Base-by-base conservation (phyloP, 305 asterid species). In the Fraxinus paxiana region DNA sequence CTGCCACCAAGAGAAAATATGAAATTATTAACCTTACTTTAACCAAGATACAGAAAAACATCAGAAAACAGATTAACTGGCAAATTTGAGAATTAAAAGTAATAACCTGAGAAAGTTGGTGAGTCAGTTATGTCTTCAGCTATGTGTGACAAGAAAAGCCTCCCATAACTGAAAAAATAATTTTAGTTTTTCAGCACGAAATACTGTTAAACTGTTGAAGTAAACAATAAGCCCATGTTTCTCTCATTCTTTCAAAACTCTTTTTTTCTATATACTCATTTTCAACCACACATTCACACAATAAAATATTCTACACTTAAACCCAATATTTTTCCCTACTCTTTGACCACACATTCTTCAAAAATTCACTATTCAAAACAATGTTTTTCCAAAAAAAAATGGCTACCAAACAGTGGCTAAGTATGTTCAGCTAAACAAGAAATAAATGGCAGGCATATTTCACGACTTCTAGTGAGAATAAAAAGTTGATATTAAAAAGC, bases 71-170 rank as follows among this genome's bases (percentile, higher is more conserved):
- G 78, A 73, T 37, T 18, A 75, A 72, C 65, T 59, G 80, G 81
- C 8, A 77, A 35, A 82, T 77, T 41, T 73, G 48, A 63, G 51
- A 82, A 77, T 61, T 78, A 67, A 51, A 79, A 82, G 74, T 74
- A 80, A 72, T 87, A 81, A 88, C 99, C 99, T 87, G 97, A 88
- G 88, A 95, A 95, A n/a, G 95, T 92, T 31, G 91, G 92, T 18
- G 94, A 88, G 81, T 92, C 97, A 15, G 88, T 93, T 73, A 90
- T 84, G 6, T 88, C 95, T 83, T 95, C 99, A 71, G 91, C 77
- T 43, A 95, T 90, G 92, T 95, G 99, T 61, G 85, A 69, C 90
- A 92, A 78, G 90, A 95, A 94, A 75, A 92, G 97, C 71, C 38
- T 83, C 79, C 97, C 99, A 61, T 95, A 95, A 67, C 98, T 95